These are phyloP conservation scores for Venturia effusa DNA, from an alignment of 2,329 filamentous ascomycete species.

Conservation along the genomic window DNA sequence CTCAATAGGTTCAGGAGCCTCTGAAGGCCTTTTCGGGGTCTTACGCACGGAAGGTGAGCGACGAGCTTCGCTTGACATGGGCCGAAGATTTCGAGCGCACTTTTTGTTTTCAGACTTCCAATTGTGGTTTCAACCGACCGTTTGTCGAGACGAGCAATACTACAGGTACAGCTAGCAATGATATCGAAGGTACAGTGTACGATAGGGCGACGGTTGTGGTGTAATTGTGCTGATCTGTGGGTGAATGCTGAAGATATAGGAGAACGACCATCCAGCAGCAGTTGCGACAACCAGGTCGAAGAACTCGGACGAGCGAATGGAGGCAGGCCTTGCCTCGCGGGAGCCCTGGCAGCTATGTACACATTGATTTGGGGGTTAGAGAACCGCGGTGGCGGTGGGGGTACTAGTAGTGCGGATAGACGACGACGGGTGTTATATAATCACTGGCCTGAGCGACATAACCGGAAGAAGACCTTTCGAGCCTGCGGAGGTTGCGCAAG, in stretches of 20 bases:
- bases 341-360: slow-evolving; percentile 5
- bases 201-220: not conserved
- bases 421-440: not conserved
- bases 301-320: not conserved
- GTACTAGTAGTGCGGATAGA: not conserved
- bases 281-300: not conserved
- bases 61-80: slow-evolving; percentile 10
- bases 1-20: slow-evolving; percentile 17
- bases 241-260: not conserved
- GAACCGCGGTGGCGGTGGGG: not conserved
- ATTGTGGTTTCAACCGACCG: not conserved
- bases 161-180: not conserved
- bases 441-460: not conserved
- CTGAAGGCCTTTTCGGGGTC: not conserved
- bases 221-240: not conserved
- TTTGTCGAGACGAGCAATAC: not conserved
- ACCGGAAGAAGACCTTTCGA: too few relatives aligned
- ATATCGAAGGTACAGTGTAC: not conserved
- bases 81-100: not conserved
- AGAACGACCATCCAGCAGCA: not conserved
- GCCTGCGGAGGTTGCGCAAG: not conserved
- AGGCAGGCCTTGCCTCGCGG: not conserved
- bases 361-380: not conserved
- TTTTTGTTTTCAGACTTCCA: not conserved
- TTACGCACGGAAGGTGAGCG: not conserved